Conservation (phyloP, 2,329 filamentous ascomycete genomes). For the Neopestalotiopsis sp. region DNA sequence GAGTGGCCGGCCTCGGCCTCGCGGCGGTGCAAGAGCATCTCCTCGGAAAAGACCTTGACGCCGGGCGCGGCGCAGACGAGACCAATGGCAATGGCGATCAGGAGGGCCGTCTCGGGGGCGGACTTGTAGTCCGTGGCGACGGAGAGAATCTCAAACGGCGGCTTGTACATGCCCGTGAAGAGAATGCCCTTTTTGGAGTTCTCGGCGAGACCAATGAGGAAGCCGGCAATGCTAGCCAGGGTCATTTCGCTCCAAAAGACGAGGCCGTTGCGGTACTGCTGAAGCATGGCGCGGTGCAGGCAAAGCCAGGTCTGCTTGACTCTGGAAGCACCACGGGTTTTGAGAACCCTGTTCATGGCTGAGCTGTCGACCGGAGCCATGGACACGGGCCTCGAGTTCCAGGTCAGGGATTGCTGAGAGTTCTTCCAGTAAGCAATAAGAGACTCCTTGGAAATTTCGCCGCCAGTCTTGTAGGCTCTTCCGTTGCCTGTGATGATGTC, state of each 20-base stretch:
- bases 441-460: constrained; percentile 51
- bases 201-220: constrained; percentile 59
- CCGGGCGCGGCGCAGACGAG: constrained; percentile 59
- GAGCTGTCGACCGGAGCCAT: constrained; percentile 31
- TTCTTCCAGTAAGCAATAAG: constrained; percentile 54
- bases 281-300: constrained; percentile 55
- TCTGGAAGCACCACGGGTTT: constrained; percentile 53
- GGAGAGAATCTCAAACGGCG: constrained; percentile 56
- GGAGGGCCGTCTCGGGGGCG: constrained; percentile 56
- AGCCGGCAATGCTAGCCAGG: constrained; percentile 55
- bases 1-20: constrained; percentile 63
- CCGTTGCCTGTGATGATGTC: constrained; percentile 66
- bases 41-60: constrained; percentile 61
- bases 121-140: constrained; percentile 54
- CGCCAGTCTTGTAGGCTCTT: constrained; percentile 50
- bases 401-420: constrained; percentile 32
- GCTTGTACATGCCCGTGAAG: constrained; percentile 57
- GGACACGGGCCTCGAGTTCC: constrained; percentile 29
- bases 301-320: constrained; percentile 58
- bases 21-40: constrained; percentile 57
- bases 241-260: constrained; percentile 60
- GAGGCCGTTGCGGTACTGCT: constrained; percentile 59
- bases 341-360: constrained; percentile 50
- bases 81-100: constrained; percentile 59
- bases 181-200: constrained; percentile 54